Base-by-base conservation (phyloP, 1,139 yeast species). In the Komagataea norvegica region DNA sequence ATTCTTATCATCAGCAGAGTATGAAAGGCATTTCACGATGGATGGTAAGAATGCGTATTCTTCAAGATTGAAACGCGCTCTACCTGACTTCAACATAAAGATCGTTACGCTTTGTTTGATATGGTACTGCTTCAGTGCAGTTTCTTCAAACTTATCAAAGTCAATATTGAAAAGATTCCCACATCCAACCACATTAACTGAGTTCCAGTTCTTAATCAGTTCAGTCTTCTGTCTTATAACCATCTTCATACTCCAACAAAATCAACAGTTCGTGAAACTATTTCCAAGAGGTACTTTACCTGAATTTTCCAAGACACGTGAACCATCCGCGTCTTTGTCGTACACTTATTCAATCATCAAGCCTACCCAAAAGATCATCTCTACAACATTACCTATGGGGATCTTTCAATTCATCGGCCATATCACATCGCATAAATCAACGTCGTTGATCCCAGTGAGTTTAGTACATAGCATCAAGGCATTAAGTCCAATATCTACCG, bases 391-490 rank as follows among this genome's bases (percentile, higher is more conserved):
- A 21, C 96, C 96, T 17, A 85, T 89, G 95, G 97, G 96, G 3
- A 65, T 79, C 42, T 89, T 89, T 62, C 97, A 89, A 64, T 83
- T 89, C 46, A 67, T 80, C 22, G 97, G 97, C 15, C 97, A 89
- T 60, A 76, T 88, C 43, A 77, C 94, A 10, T 77, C 94, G 6
- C 95, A 88, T 58, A 83, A 84, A 59, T 91, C 97, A 18, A 87
- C 96, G 2, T 74, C 88, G 3, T 62, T 82, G 44, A 84, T 89
- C 33, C 96, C 96, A 0, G 96, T 89, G 14, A 84, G 95, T 5
- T 64, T 89, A 47, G 96, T 89, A 20, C 96, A 88, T 60, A 88
- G 96, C 14, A 79, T 89, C 51, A 89, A 89, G 62, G 91, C 96
- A 1, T 67, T 88, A 32, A 81, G 95, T 31, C 97, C 97, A 2